Evolutionary conservation across 805 yeast genomes (phyloP), one percentile per base, ranked within the genome.

Genomic region (Candida pseudoglaebosa): DNA sequence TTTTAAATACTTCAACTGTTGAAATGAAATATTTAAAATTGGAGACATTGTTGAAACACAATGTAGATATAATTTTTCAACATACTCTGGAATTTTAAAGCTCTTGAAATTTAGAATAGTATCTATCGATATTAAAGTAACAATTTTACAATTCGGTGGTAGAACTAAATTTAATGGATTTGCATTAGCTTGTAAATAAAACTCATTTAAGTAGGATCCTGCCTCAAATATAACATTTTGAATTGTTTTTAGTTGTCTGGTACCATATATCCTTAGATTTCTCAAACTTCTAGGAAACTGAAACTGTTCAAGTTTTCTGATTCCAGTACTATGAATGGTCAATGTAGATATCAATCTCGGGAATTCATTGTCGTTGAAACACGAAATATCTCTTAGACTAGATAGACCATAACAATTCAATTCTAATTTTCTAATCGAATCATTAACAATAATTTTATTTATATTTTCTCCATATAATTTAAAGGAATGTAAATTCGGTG

Each of bases 121-220:
- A 5, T 22, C 28, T 6, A 10, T 5, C 10, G 28, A 10, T 5
- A 5, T 14, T 14, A 33, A 9, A n/a, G n/a, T n/a, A n/a, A n/a
- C n/a, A 20, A 5, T 32, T 10, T 32, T 21, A 21, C 35, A 32
- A 13, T 18, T 21, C 5, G 16, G 16, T 6, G 36, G 36, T 33
- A 33, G 13, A 13, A 5, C 7, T 16, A 33, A 12, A 22, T 14
- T 19, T n/a, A 21, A 14, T 21, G n/a, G 4, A 16, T 12, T n/a
- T 8, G 16, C 6, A 10, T 33, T 16, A 4, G 16, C 36, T n/a
- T 22, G 7, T 8, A 33, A 8, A 8, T 12, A 13, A 21, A 33
- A 33, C n/a, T 33, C 28, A 9, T 33, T 14, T 18, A 33, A 22
- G 20, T 16, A 16, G 13, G 36, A 33, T 13, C 16, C 28, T 12